Conservation (phyloP, 2,329 filamentous ascomycete species). For the Curvularia sp. region DNA sequence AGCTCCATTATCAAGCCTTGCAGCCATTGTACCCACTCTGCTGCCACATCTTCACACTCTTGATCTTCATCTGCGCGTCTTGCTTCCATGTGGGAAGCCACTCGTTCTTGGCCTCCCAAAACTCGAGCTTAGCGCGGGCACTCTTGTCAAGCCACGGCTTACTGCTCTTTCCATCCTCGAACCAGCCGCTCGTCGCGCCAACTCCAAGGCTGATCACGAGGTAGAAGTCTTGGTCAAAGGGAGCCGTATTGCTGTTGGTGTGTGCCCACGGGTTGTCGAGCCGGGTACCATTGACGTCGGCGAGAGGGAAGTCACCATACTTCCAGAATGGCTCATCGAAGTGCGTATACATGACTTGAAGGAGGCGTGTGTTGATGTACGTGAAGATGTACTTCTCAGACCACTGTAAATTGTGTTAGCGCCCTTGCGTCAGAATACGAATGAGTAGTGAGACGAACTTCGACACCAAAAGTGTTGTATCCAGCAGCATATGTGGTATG, state of each 20-base stretch:
- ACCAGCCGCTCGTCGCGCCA: slow-evolving; percentile 83
- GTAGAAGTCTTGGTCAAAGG: slow-evolving; percentile 79
- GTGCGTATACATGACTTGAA: slow-evolving; percentile 80
- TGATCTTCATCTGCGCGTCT: slow-evolving; percentile 69
- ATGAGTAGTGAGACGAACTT: slow-evolving; percentile 49
- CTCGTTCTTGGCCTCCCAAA: slow-evolving; percentile 70
- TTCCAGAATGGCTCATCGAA: slow-evolving; percentile 73
- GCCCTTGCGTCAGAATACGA: neutral
- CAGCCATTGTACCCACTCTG: slow-evolving; percentile 58
- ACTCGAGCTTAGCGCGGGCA: slow-evolving; percentile 72
- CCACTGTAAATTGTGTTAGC: slow-evolving; percentile 59
- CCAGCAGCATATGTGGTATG: slow-evolving; percentile 74
- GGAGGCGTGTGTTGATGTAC: slow-evolving; percentile 79
- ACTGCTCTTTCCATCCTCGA: slow-evolving; percentile 70
- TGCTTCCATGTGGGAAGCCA: slow-evolving; percentile 77
- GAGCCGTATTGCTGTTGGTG: slow-evolving; percentile 67
- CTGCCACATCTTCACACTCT: slow-evolving; percentile 67
- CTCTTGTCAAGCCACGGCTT: slow-evolving; percentile 83
- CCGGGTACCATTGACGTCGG: slow-evolving; percentile 69
- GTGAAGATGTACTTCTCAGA: slow-evolving; percentile 88
- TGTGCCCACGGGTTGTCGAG: slow-evolving; percentile 69
- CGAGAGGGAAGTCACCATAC: slow-evolving; percentile 70
- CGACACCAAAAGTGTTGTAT: slow-evolving; percentile 80
- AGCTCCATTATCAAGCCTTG: slow-evolving; percentile 22
- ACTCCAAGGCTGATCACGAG: slow-evolving; percentile 79